Evolutionary conservation across 345 rosid genomes (phyloP), one percentile per base, ranked within the genome.

Genomic region (Capsella bursapastoris): DNA sequence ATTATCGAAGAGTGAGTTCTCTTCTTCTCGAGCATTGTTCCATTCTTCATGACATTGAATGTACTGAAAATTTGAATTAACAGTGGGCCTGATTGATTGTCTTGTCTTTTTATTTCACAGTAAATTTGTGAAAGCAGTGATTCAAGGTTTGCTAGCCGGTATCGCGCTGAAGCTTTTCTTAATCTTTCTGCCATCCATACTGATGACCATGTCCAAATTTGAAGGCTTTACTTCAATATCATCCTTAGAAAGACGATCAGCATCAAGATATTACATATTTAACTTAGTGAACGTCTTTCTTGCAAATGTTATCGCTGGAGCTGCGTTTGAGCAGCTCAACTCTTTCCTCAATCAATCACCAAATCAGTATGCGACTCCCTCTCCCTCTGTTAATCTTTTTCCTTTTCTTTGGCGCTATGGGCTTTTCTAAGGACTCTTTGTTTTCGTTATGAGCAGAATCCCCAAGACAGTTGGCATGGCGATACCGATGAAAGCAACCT

Each of bases 201-300:
- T 95, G 78, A 95, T 95, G 99, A 85, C 86, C 65, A 91, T 95
- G 97, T 84, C 99, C n/a, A 90, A 89, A 75, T 88, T 95, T 43
- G 99, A 95, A 83, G 99, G 99, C 73, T 91, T 91, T 76, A 73
- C 65, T 56, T 85, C 99, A 18, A 22, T 82, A 28, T 95, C 99
- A 41, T 84, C 81, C 57, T 78, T 95, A 6, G 97, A 95, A 71
- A 87, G 99, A 78, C 88, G 97, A 79, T 76, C 96, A 27, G 99
- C 99, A n/a, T 75, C 90, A 41, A 84, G 95, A 84, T 91, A 88
- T 80, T 91, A 91, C 78, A 41, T 87, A 58, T 95, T 95, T 81
- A 86, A 85, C 74, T 61, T 95, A 0, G 90, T 92, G 73, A 95
- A 95, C 27, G 92, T 89, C 14, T 95, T 95, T 79, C 90, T 92